phyloP scores from a whole-genome alignment of 352 stramenopile species.

The Globisporangium lucens region DNA sequence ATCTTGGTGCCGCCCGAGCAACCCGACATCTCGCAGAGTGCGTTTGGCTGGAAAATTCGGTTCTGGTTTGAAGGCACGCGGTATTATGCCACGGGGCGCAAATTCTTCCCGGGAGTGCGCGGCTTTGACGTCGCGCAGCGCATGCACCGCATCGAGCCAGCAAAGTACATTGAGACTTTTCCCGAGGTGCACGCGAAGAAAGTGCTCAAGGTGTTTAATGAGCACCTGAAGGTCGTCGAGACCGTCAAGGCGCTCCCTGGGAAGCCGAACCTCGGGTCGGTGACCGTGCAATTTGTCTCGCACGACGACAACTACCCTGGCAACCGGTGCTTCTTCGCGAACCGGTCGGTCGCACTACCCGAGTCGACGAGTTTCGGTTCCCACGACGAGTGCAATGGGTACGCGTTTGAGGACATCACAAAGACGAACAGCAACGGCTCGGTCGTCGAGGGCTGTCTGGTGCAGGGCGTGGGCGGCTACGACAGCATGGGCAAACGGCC shows the following conservation, averaged over 20 bases:
- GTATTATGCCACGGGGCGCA: conserved; percentile 55
- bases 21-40: conserved; percentile 36
- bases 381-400: conserved; percentile 70
- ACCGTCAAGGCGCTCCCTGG: conserved; percentile 53
- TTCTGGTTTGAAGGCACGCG: conserved; percentile 50
- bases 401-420: conserved; percentile 57
- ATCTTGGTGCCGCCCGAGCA: conserved; percentile 38
- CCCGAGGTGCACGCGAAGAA: conserved; percentile 56
- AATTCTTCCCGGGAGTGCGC: conserved; percentile 60
- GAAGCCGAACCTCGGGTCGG: conserved; percentile 40
- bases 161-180: conserved; percentile 64
- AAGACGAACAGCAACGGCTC: conserved; percentile 32
- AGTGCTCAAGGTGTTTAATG: conserved; percentile 39
- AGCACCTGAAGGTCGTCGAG: conserved; percentile 51
- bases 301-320: conserved; percentile 35
- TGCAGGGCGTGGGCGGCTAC: conserved; percentile 47
- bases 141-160: conserved; percentile 45
- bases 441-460: conserved; percentile 47
- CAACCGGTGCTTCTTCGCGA: conserved; percentile 50
- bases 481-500: conserved; percentile 41
- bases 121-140: conserved; percentile 52
- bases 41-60: conserved; percentile 65
- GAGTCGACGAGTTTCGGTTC: conserved; percentile 34
- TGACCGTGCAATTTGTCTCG: conserved; percentile 46
- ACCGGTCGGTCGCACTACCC: conserved; percentile 47